phyloP scores from a whole-genome alignment of 352 stramenopile genomes.

The Hyaloperonospora arabidopsidis region DNA sequence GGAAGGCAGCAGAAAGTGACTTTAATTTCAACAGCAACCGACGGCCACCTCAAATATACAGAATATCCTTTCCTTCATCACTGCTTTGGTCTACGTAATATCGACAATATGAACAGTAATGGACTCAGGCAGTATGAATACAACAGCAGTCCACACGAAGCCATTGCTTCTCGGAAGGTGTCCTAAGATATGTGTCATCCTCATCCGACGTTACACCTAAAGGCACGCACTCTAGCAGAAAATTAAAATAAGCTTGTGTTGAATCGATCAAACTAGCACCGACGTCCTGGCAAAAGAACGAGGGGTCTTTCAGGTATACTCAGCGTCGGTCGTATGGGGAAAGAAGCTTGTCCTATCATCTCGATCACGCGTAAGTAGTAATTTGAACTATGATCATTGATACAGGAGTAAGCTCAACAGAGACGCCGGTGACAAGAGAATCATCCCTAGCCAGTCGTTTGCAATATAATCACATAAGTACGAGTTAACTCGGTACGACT shows the following conservation, averaged over 20 bases:
- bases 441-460: too few species aligned
- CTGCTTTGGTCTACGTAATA: conserved; percentile 26
- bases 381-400: too few species aligned
- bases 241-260: not conserved
- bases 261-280: conserved; percentile 64
- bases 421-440: too few species aligned
- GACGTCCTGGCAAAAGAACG: conserved; percentile 55
- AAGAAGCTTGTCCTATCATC: conserved; percentile 81
- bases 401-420: too few species aligned
- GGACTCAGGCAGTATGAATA: conserved; percentile 83
- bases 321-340: conserved; percentile 74
- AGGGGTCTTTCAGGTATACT: conserved; percentile 63
- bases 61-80: conserved; percentile 81
- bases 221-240: not conserved
- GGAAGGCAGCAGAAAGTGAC: conserved; percentile 84
- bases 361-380: conserved; percentile 24
- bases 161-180: conserved; percentile 75
- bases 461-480: too few species aligned
- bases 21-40: conserved; percentile 54
- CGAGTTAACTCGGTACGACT: too few species aligned
- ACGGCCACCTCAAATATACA: conserved; percentile 56
- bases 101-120: conserved; percentile 10
- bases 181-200: conserved; percentile 75
- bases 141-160: conserved; percentile 65
- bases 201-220: conserved; percentile 25